Conservation (phyloP, 2,329 filamentous ascomycete genomes). For the Penicillium hesseltinei region DNA sequence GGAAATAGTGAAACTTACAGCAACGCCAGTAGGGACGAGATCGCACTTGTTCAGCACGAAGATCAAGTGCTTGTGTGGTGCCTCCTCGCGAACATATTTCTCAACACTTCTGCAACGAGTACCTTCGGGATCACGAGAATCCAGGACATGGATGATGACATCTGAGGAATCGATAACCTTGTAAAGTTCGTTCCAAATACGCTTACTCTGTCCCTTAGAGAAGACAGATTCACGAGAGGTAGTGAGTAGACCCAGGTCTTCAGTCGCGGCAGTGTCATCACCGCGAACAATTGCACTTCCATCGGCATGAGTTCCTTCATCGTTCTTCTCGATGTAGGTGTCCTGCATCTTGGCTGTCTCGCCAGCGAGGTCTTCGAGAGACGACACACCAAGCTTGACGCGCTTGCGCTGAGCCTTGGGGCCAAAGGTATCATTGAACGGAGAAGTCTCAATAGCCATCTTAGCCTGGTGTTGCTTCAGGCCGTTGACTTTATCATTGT, state of each 20-base stretch:
- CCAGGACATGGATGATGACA: conserved; percentile 91
- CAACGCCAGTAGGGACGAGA: conserved; percentile 84
- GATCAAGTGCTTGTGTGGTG: conserved; percentile 91
- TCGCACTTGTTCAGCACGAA: conserved; percentile 92
- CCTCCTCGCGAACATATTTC: conserved; percentile 90
- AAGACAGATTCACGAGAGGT: conserved; percentile 83
- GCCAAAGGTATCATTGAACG: conserved; percentile 86
- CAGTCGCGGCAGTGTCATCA: conserved; percentile 43
- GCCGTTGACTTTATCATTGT: conserved; percentile 73
- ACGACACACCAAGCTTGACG: conserved; percentile 81
- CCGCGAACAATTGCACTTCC: conserved; percentile 63
- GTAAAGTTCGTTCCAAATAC: conserved; percentile 96
- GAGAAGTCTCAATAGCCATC: conserved; percentile 83
- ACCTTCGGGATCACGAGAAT: conserved; percentile 84
- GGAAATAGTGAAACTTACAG: conserved; percentile 67
- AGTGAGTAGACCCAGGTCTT: conserved; percentile 42
- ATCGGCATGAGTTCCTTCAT: conserved; percentile 73
- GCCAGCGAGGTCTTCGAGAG: conserved; percentile 76
- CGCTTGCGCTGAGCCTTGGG: conserved; percentile 91
- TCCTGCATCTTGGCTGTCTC: conserved; percentile 79
- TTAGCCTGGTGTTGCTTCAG: conserved; percentile 91
- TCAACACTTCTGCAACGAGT: conserved; percentile 87
- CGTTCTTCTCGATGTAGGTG: conserved; percentile 73
- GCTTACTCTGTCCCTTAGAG: conserved; percentile 88
- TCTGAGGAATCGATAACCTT: conserved; percentile 95